Evolutionary conservation across 805 yeast genomes (phyloP), one percentile per base, ranked within the genome.

Genomic region (Zygosaccharomyces rouxii): DNA sequence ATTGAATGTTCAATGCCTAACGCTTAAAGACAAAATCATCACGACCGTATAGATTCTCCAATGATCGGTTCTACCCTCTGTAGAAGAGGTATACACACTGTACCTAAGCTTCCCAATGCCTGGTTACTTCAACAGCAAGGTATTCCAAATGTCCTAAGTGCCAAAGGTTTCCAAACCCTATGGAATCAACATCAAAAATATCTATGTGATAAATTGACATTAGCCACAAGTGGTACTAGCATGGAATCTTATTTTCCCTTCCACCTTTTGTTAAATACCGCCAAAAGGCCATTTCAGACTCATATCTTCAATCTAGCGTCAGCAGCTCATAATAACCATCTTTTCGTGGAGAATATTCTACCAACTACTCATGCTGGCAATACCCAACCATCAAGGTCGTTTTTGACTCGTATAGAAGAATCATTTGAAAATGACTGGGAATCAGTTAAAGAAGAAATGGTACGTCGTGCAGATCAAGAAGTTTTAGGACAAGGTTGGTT

Each of bases 251-350:
- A 86, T 63, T 71, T 77, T 16, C 92, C 96, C 3, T 80, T 84
- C 64, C 86, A 86, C 52, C 79, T 88, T 47, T 64, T 82, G 49
- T 68, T 81, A 50, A 77, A 81, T 55, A 80, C 94, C 0, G 84
- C 89, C 3, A 77, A 78, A 58, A 78, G 80, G 53, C 73, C 86
- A 26, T 78, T 81, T 26, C 78, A 79, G 58, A 83, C 89, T 29
- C 78, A 79, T 47, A 54, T 66, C n/a, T 90, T 84, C 75, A 94
- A 90, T 69, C 80, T 77, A 61, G 97, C 98, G 2, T 86, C 96
- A 4, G 95, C 86, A 64, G 83, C 89, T 2, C 92, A 86, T 71
- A 90, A 89, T 70, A 94, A 94, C 71, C 99, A 92, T 69, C 75
- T 94, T 44, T 89, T 86, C 59, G 82, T 89, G 61, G 80, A 84